Evolutionary conservation across 257 asterid genomes (phyloP).

Genomic region (Linderniella brevidens): DNA sequence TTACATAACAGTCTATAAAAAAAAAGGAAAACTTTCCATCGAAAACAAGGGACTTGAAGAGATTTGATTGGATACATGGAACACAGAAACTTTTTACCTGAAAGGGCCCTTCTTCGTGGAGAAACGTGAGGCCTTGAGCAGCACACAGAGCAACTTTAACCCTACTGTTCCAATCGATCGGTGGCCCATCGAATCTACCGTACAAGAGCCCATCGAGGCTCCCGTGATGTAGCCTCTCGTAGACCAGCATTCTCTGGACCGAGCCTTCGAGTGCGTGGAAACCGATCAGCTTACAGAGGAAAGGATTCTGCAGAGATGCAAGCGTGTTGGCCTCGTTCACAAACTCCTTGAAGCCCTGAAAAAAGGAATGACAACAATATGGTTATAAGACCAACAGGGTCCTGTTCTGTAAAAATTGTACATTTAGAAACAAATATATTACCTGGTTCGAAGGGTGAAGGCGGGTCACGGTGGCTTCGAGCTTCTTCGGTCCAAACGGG

Average conservation of each 20-base stretch:
- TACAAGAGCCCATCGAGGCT: slow-evolving; percentile 72
- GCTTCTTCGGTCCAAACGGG: slow-evolving; percentile 34
- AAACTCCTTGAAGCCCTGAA: slow-evolving; percentile 78
- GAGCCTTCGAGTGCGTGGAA: slow-evolving; percentile 85
- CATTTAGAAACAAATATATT: slow-evolving; percentile 7
- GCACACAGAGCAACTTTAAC: slow-evolving; percentile 84
- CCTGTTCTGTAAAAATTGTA: too few species aligned
- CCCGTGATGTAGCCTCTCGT: slow-evolving; percentile 77
- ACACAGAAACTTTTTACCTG: too few species aligned
- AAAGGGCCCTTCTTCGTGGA: slow-evolving; percentile 96
- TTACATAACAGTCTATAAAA: background rate
- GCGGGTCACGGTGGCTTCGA: slow-evolving; percentile 74
- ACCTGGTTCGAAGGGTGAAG: slow-evolving; percentile 78
- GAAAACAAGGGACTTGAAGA: too few species aligned
- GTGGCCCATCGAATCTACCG: slow-evolving; percentile 91
- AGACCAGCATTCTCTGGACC: slow-evolving; percentile 67
- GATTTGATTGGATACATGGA: too few species aligned
- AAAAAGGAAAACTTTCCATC: too few species aligned
- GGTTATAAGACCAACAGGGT: too few species aligned
- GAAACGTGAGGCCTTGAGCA: slow-evolving; percentile 81
- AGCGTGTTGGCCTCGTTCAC: slow-evolving; percentile 61
- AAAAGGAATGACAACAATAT: background rate
- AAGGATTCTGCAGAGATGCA: slow-evolving; percentile 66
- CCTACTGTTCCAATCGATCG: slow-evolving; percentile 88
- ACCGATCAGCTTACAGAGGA: slow-evolving; percentile 72